Conservation (phyloP, 1,284 basidiomycete genomes). For the Boletus mariae region DNA sequence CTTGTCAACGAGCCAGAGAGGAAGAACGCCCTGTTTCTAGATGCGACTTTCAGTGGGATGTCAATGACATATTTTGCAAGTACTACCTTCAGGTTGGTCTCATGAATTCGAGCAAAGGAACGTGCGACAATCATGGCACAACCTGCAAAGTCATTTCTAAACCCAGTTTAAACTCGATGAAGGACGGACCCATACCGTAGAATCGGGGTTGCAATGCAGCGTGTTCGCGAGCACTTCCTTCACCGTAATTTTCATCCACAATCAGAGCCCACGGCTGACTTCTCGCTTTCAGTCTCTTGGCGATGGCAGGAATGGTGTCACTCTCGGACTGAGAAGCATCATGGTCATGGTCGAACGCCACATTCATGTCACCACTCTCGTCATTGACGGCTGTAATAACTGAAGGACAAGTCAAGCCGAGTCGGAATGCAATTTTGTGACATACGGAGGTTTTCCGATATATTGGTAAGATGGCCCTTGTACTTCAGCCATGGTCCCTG, state of each 20-base stretch:
- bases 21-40: slow-evolving; percentile 93
- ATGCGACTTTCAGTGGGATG: slow-evolving; percentile 7
- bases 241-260: slow-evolving; percentile 96
- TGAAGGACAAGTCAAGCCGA: slow-evolving; percentile 41
- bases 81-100: slow-evolving; percentile 90
- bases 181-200: slow-evolving; percentile 58
- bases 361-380: slow-evolving; percentile 87
- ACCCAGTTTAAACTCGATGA: background rate
- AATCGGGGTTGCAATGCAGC: slow-evolving; percentile 96
- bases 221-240: slow-evolving; percentile 97
- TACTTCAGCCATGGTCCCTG: slow-evolving; percentile 98
- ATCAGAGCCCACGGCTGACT: slow-evolving; percentile 91
- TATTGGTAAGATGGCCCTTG: slow-evolving; percentile 94
- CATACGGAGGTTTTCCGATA: slow-evolving; percentile 92
- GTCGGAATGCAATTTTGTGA: slow-evolving; percentile 17
- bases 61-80: background rate
- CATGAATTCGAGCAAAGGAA: slow-evolving; percentile 98
- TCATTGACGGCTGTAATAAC: slow-evolving; percentile 87
- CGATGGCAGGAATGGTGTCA: slow-evolving; percentile 86
- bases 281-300: slow-evolving; percentile 81
- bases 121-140: slow-evolving; percentile 82
- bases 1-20: slow-evolving; percentile 88
- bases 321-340: slow-evolving; percentile 44
- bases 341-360: slow-evolving; percentile 75
- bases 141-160: slow-evolving; percentile 41